Percentiles rank a stretch among this genome's conserved stretches.
These are phyloP conservation scores for Colletotrichum sp. DNA, from an alignment of 2,329 filamentous ascomycete genomes.

Conservation along the genomic window DNA sequence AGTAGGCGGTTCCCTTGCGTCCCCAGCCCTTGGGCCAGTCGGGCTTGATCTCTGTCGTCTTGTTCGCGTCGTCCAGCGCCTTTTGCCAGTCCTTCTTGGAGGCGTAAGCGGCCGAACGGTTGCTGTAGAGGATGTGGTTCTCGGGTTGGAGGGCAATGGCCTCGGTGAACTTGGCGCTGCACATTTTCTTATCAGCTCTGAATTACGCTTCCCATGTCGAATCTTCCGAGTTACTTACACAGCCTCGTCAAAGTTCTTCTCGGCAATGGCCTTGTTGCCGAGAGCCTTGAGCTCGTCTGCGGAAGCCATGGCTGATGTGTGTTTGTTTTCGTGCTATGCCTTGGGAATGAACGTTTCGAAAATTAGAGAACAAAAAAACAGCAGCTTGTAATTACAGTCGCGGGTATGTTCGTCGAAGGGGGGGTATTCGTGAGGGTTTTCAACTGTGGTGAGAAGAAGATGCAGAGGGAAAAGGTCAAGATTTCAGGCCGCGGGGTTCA, in stretches of 20 bases:
- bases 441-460: not conserved
- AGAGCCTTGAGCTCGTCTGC: conserved; percentile 90
- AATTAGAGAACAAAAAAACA: not conserved
- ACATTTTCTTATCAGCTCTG: conserved; percentile 22
- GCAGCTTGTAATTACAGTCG: not conserved
- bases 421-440: conserved; percentile 26
- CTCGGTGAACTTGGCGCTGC: conserved; percentile 90
- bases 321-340: not conserved
- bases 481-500: not conserved
- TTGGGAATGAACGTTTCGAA: not conserved
- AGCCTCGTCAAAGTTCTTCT: conserved; percentile 95
- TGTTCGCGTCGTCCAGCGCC: conserved; percentile 87
- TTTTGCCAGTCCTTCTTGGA: conserved; percentile 88
- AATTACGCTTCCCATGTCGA: not conserved
- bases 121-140: conserved; percentile 98
- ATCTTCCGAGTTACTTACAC: conserved; percentile 68
- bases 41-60: conserved; percentile 92
- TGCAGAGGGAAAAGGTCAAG: not conserved
- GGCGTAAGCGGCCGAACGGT: conserved; percentile 86
- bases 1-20: conserved; percentile 88
- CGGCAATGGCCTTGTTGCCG: conserved; percentile 98
- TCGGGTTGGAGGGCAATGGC: conserved; percentile 86
- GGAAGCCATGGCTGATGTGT: conserved; percentile 52
- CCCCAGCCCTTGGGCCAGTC: conserved; percentile 99
- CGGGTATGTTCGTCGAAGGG: not conserved